Conservation (phyloP, 805 yeast species). For the Wickerhamiella domercqiae region DNA sequence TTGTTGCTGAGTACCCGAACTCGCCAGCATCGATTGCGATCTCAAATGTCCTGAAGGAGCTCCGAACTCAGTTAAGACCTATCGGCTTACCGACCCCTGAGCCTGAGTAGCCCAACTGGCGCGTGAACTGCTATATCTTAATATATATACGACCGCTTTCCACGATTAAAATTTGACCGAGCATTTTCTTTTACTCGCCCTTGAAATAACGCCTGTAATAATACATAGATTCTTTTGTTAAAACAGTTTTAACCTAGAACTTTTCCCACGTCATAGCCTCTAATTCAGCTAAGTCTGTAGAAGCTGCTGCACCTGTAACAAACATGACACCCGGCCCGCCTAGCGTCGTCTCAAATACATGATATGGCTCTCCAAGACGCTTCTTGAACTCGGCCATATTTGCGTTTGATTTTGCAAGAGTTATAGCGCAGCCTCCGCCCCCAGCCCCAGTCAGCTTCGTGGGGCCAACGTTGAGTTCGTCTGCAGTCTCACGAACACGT, state of each 20-base stretch:
- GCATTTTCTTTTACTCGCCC: too few relatives aligned
- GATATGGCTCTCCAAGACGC: slow-evolving; percentile 39
- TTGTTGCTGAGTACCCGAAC: slow-evolving; percentile 64
- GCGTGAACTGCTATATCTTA: too few relatives aligned
- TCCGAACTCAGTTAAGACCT: slow-evolving; percentile 13
- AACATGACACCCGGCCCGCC: slow-evolving; percentile 84
- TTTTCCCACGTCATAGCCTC: too few relatives aligned
- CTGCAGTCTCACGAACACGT: slow-evolving; percentile 49
- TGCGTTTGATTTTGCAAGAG: slow-evolving; percentile 40
- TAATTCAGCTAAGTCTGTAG: too few relatives aligned
- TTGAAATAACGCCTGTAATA: too few relatives aligned
- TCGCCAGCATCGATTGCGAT: slow-evolving; percentile 87
- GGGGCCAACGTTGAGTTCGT: slow-evolving; percentile 52
- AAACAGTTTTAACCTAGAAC: too few relatives aligned
- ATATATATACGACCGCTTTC: too few relatives aligned
- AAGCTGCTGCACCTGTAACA: too few relatives aligned
- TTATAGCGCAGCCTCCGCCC: slow-evolving; percentile 97
- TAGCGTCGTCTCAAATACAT: slow-evolving; percentile 59
- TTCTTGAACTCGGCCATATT: slow-evolving; percentile 23
- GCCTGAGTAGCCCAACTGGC: too few relatives aligned
- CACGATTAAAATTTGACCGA: too few relatives aligned
- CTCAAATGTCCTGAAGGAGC: slow-evolving; percentile 47
- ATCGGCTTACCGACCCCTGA: not conserved
- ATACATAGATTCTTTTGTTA: too few relatives aligned
- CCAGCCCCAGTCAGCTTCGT: slow-evolving; percentile 98